A percentile compares a stretch with the other conserved stretches of the same genome.
phyloP scores from a whole-genome alignment of 169 alveolate genomes.

The Cryptosporidium sp. region DNA sequence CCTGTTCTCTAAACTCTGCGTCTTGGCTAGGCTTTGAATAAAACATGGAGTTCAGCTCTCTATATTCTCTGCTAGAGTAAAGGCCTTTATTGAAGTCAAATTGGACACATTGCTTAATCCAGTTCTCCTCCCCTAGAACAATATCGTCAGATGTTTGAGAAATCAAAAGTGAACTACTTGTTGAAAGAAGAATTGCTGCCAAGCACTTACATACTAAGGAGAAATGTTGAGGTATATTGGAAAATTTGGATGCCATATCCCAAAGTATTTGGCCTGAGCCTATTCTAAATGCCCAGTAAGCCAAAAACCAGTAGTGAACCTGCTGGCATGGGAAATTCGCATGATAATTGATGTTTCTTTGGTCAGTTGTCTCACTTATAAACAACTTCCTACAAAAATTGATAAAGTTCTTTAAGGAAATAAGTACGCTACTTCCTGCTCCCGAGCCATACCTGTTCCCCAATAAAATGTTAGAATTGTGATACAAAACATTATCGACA shows the following conservation, averaged over 20 bases:
- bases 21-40: constrained; percentile 36
- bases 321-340: constrained; percentile 28
- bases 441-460: constrained; percentile 32
- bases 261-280: constrained; percentile 65
- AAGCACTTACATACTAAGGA: constrained; percentile 51
- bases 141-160: constrained; percentile 29
- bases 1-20: constrained; percentile 6
- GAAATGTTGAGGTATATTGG: constrained; percentile 44
- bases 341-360: neutral
- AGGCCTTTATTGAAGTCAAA: constrained; percentile 41
- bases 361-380: constrained; percentile 6
- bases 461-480: constrained; percentile 36
- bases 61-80: constrained; percentile 48
- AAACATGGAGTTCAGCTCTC: constrained; percentile 48
- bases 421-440: constrained; percentile 16
- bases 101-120: constrained; percentile 69
- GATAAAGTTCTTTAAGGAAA: constrained; percentile 37
- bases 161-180: constrained; percentile 52
- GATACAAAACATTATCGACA: constrained; percentile 42
- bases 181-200: constrained; percentile 52
- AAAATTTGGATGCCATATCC: constrained; percentile 47
- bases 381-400: constrained; percentile 25
- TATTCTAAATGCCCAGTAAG: constrained; percentile 73
- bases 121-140: constrained; percentile 26
- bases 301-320: constrained; percentile 64